Percentiles rank a stretch among this genome's conserved stretches.
phyloP scores from a whole-genome alignment of 805 yeast species.

The Yarrowia osloensis region DNA sequence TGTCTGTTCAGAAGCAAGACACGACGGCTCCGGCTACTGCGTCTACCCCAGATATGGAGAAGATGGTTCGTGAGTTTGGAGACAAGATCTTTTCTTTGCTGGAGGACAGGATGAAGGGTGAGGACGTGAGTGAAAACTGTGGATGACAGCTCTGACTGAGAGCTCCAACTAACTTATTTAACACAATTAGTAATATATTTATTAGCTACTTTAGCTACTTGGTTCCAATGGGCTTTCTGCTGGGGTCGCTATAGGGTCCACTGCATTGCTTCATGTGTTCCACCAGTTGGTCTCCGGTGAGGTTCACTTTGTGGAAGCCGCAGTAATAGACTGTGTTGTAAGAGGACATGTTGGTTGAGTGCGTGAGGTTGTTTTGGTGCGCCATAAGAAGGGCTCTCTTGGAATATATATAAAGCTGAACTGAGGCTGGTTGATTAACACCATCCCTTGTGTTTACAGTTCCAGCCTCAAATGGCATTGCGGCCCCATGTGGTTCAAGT shows the following conservation, averaged over 20 bases:
- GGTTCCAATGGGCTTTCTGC: background rate
- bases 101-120: background rate
- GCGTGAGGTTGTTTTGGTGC: too few relatives aligned
- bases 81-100: slow-evolving; percentile 24
- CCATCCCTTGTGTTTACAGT: background rate
- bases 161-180: background rate
- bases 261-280: background rate
- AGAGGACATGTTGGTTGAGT: background rate
- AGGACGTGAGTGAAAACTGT: background rate
- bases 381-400: too few relatives aligned
- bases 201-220: too few relatives aligned
- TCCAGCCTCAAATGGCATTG: background rate
- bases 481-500: background rate
- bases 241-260: background rate
- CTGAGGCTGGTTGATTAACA: background rate
- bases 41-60: background rate
- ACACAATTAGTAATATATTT: background rate
- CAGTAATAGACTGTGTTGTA: background rate
- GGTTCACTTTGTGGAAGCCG: background rate
- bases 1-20: background rate
- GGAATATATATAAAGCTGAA: background rate
- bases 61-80: slow-evolving; percentile 20
- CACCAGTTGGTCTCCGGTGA: background rate
- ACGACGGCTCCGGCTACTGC: background rate
- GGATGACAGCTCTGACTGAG: background rate